Evolutionary conservation across 164 flowering plant species (phyloP).

Genomic region (Tetracentron sinense): DNA sequence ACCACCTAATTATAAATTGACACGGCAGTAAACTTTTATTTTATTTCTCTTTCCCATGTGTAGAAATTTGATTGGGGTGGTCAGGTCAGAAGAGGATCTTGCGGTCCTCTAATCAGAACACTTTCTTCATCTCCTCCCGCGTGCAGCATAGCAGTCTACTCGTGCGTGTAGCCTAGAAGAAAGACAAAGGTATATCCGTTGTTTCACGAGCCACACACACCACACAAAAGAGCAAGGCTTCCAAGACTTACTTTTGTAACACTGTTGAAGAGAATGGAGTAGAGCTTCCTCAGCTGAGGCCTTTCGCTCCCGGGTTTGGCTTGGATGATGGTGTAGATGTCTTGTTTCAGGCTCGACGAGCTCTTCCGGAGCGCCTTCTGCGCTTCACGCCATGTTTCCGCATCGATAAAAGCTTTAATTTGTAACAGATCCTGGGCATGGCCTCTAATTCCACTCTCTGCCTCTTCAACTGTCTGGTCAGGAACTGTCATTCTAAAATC

Average conservation of each 20-base stretch:
- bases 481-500: conserved; percentile 53
- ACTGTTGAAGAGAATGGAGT: conserved; percentile 55
- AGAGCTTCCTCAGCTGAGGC: conserved; percentile 59
- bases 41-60: too few relatives aligned
- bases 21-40: too few relatives aligned
- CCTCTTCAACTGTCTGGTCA: conserved; percentile 62
- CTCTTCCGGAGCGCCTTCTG: conserved; percentile 53
- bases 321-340: conserved; percentile 68
- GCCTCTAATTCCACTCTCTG: conserved; percentile 34
- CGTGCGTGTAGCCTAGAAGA: too few relatives aligned
- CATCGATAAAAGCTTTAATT: conserved; percentile 43
- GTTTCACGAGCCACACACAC: neutral
- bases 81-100: too few relatives aligned
- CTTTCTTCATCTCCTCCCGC: too few relatives aligned
- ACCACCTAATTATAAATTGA: too few relatives aligned
- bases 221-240: neutral
- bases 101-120: too few relatives aligned
- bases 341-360: conserved; percentile 51
- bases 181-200: neutral
- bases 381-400: conserved; percentile 54
- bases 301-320: conserved; percentile 55
- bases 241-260: conserved; percentile 37
- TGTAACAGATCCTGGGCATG: conserved; percentile 43
- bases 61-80: too few relatives aligned
- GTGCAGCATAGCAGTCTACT: too few relatives aligned